Evolutionary conservation across 768 basidiomycete species (phyloP), one percentile per base, ranked within the genome.

Genomic region (Leccinum imitatum): DNA sequence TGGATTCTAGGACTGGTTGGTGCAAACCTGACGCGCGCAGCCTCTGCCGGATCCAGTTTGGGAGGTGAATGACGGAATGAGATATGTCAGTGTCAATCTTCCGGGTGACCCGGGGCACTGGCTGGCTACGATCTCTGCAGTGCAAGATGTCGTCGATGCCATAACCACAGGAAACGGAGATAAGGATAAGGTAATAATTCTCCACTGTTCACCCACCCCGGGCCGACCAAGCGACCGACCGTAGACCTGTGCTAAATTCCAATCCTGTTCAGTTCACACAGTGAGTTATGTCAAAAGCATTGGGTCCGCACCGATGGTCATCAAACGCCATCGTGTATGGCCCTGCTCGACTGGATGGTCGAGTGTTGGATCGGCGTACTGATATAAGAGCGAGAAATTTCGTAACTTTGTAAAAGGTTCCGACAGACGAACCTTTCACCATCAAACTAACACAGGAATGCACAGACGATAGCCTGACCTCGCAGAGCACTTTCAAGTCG

Each of bases 41-140:
- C 79, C 69, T 87, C 87, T 4, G 60, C 73, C 2, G 83, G 82
- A 59, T 84, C 84, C 30, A 88, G 62, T 35, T 35, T 35, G 5
- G 33, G 13, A 13, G 33, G 13, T 11, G 33, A 13, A 33, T 33
- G 33, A 33, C 33, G 33, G 17, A 17, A 41, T 41, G 39, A 41
- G 4, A 41, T 17, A n/a, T 9, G 39, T 2, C 39, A n/a, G 1
- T 41, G 37, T 17, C 14, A n/a, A 9, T n/a, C 39, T 41, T 41
- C 39, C 17, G n/a, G n/a, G n/a, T 44, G 4, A 19, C 41, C n/a
- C 33, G 13, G 33, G n/a, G 41, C 17, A 11, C 41, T 11, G 41
- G 33, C 33, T 35, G 41, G 33, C 33, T 35, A 35, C 13, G n/a
- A 19, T 44, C 10, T 44, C n/a, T 44, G 41, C n/a, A 11, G 41